These are phyloP conservation scores for Alternaria postmessia DNA, from an alignment of 2,329 filamentous ascomycete species.

Conservation along the genomic window DNA sequence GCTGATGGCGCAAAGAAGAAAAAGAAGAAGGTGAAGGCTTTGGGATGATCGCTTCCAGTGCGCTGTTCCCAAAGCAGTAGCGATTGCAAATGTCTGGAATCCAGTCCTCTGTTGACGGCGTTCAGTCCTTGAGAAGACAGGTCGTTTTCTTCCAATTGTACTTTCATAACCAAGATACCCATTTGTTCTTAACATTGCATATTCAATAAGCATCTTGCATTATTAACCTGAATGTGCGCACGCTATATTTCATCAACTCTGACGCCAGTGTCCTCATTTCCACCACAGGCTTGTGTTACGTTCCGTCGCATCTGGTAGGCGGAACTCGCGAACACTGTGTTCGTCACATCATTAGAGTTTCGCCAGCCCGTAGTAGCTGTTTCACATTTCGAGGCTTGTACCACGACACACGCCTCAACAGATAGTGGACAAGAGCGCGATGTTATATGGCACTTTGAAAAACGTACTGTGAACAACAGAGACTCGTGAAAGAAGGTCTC, in stretches of 20 bases:
- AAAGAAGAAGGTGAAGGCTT: constrained; percentile 62
- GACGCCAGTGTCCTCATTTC: not conserved
- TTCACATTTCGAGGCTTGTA: constrained; percentile 17
- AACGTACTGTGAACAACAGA: not conserved
- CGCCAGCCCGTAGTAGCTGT: constrained; percentile 3
- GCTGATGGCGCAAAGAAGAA: constrained; percentile 55
- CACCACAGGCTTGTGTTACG: not conserved
- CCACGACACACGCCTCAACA: constrained; percentile 8
- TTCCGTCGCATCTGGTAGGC: constrained; percentile 18
- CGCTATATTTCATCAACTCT: not conserved
- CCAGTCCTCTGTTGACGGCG: not conserved
- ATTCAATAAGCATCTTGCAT: not conserved
- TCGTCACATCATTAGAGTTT: constrained; percentile 4
- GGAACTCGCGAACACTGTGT: constrained; percentile 1
- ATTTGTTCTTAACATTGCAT: not conserved
- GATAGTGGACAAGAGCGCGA: not conserved
- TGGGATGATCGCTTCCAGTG: constrained; percentile 52
- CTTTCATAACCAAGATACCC: constrained; percentile 7
- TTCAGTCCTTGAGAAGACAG: not conserved
- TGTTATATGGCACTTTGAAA: not conserved
- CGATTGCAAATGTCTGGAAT: too few relatives aligned
- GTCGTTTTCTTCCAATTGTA: not conserved
- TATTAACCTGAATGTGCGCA: not conserved
- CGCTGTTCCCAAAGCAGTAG: too few relatives aligned
- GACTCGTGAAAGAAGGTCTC: not conserved